These are phyloP conservation scores for Datura wrightii DNA, from an alignment of 257 asterid genomes.

Conservation along the genomic window DNA sequence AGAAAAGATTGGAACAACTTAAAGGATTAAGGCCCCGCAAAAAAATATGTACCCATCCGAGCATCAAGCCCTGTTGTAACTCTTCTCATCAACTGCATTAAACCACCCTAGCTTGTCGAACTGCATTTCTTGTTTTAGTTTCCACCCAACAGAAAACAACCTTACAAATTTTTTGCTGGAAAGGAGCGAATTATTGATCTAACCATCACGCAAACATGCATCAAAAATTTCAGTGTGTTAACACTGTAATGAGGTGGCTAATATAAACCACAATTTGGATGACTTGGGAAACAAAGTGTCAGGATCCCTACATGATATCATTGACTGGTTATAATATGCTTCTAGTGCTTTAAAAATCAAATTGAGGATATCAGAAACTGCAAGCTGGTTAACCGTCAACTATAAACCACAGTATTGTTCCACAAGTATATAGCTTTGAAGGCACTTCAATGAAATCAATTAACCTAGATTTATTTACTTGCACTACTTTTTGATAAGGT, in stretches of 20 bases:
- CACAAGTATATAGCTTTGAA: neutral
- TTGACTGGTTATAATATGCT: neutral
- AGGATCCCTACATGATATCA: neutral
- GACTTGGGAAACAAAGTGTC: neutral
- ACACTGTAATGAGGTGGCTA: neutral
- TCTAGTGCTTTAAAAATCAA: neutral
- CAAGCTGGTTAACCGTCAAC: neutral
- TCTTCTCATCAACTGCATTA: neutral
- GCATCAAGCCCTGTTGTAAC: neutral
- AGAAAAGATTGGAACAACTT: neutral
- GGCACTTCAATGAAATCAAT: neutral
- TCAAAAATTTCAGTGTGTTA: too few relatives aligned
- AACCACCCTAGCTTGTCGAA: neutral
- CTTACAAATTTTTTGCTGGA: neutral
- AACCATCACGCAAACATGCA: too few relatives aligned
- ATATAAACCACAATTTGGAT: neutral
- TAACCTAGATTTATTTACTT: neutral
- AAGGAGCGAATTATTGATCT: neutral
- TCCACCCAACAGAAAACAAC: neutral
- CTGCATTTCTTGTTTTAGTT: neutral
- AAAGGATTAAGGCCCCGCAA: neutral
- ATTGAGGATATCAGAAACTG: neutral
- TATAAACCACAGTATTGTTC: neutral
- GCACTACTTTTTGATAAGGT: neutral
- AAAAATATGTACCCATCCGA: neutral